Evolutionary conservation across 1,284 basidiomycete genomes (phyloP), one percentile per base, ranked within the genome.

Genomic region (Cystobasidium sp.): DNA sequence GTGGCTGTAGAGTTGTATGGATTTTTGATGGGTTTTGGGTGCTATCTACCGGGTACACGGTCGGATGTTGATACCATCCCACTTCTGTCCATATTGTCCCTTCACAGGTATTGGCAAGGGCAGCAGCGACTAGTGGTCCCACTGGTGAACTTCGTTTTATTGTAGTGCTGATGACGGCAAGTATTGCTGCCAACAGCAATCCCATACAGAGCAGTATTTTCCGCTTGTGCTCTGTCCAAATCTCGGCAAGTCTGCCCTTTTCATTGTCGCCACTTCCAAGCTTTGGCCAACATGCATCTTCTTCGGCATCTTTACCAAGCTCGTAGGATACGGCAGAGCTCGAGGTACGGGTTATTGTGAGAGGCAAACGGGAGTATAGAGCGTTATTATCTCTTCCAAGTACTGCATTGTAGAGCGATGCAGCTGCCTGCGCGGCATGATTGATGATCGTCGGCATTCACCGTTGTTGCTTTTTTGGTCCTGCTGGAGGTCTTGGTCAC

Each of bases 41-140:
- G 4, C 20, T 16, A 20, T 46, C 47, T 24, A 18, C 16, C 5
- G 66, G 14, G 7, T 55, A 58, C 43, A 47, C n/a, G 0, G 66
- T 68, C 3, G 66, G 53, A 22, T 68, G 66, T 43, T 46, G 31
- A 37, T 44, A 68, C 66, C 66, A 68, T n/a, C 66, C 53, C 22
- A 47, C 41, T 47, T 56, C 55, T 9, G 56, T 43, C 43, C 66
- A 43, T 6, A 47, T 22, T 49, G 47, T 39, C 20, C 47, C 44
- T 10, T 43, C 64, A 47, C 64, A 67, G 14, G 49, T 43, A 9
- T 8, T 52, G 6, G 47, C 18, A 18, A 67, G 39, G 6, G 64
- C 49, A 16, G 51, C 64, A 49, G 37, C 22, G 20, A 53, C 39
- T 22, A 53, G n/a, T 16, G 64, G 49, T 9, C 41, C 31, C 6